Evolutionary conservation across 2,329 filamentous ascomycete genomes (phyloP).

Genomic region (Acrocalymma vagum): DNA sequence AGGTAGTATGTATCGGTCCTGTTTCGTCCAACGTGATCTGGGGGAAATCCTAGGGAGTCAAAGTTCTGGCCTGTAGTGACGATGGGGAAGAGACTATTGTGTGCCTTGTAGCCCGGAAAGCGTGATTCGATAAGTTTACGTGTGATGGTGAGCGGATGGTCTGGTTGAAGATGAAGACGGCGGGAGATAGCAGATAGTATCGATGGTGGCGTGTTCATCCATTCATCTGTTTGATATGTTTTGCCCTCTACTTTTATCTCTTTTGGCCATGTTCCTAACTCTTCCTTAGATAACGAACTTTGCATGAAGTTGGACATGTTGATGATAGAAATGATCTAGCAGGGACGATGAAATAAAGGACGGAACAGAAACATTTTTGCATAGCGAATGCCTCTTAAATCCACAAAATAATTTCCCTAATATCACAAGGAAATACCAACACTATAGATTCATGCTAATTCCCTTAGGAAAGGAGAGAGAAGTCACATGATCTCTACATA

Average conservation of each 20-base stretch:
- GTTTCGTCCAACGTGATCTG: slow-evolving; percentile 86
- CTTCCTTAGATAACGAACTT: slow-evolving; percentile 16
- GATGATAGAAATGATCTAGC: background rate
- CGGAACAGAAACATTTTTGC: background rate
- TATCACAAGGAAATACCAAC: background rate
- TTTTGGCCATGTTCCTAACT: slow-evolving; percentile 25
- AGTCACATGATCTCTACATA: slow-evolving; percentile 43
- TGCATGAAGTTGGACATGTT: too few species aligned
- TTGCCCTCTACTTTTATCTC: slow-evolving; percentile 68
- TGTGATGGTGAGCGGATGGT: slow-evolving; percentile 91
- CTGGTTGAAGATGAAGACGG: slow-evolving; percentile 85
- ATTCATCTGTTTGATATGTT: slow-evolving; percentile 74
- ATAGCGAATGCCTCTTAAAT: background rate
- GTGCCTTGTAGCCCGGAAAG: slow-evolving; percentile 79
- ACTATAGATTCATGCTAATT: background rate
- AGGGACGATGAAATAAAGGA: background rate
- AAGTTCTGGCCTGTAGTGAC: slow-evolving; percentile 91
- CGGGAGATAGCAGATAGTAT: slow-evolving; percentile 79
- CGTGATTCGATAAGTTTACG: slow-evolving; percentile 90
- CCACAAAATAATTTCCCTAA: background rate
- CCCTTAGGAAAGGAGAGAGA: slow-evolving; percentile 4
- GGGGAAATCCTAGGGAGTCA: slow-evolving; percentile 91
- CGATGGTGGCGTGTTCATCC: slow-evolving; percentile 83
- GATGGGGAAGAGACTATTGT: slow-evolving; percentile 83
- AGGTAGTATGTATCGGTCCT: slow-evolving; percentile 96